A percentile compares a stretch with the other conserved stretches of the same genome.
Conservation (phyloP, 495 filamentous ascomycete species). For the Penicillium argentinense region DNA sequence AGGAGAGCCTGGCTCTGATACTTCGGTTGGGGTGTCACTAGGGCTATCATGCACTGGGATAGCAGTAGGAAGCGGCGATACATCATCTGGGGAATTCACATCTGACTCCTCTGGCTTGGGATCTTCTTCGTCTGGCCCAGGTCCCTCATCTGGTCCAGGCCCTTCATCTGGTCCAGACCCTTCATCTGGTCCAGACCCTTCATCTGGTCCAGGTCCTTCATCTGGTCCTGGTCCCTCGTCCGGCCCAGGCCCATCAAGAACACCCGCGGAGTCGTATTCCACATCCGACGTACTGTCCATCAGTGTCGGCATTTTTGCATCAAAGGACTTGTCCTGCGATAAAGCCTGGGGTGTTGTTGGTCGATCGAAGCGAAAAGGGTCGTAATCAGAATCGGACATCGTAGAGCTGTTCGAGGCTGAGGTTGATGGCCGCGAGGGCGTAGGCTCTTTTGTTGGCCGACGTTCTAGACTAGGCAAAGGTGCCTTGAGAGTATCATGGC, state of each 20-base stretch:
- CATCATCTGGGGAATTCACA: constrained; percentile 2
- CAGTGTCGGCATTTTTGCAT: neutral
- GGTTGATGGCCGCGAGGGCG: constrained; percentile 40
- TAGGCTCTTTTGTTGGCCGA: constrained; percentile 21
- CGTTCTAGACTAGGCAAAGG: constrained; percentile 21
- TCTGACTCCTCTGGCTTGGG: constrained; percentile 13
- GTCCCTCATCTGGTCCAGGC: constrained; percentile 34
- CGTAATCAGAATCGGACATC: constrained; percentile 43
- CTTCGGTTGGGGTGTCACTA: constrained; percentile 4
- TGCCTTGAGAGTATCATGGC: constrained; percentile 40
- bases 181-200: neutral
- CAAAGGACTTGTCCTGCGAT: constrained; percentile 10
- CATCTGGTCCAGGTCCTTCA: constrained; percentile 21
- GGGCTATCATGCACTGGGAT: constrained; percentile 12
- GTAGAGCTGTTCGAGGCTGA: constrained; percentile 37
- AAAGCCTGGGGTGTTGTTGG: constrained; percentile 27
- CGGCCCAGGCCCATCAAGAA: neutral
- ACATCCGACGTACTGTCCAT: constrained; percentile 3
- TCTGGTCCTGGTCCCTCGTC: constrained; percentile 16
- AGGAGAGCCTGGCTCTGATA: constrained; percentile 31
- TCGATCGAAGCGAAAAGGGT: constrained; percentile 48
- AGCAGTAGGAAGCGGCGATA: constrained; percentile 15
- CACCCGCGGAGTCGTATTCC: constrained; percentile 16
- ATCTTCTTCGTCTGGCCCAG: constrained; percentile 44
- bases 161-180: neutral